These are phyloP conservation scores for Gnetum montanum DNA, from an alignment of 75 land plant genomes.

Conservation along the genomic window DNA sequence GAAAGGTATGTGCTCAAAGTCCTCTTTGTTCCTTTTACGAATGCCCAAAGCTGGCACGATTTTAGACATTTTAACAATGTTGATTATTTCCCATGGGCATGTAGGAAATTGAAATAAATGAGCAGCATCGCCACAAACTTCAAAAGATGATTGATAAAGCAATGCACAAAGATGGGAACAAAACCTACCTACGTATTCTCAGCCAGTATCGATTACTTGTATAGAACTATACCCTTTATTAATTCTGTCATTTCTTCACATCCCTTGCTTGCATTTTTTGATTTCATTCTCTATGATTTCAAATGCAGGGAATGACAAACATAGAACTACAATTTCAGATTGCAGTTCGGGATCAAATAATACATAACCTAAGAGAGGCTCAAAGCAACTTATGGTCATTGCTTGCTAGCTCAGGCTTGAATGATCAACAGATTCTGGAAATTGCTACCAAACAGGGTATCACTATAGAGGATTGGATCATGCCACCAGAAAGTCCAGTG, in stretches of 20 bases:
- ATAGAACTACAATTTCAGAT: conserved; percentile 92
- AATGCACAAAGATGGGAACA: conserved; percentile 70
- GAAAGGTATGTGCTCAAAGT: conserved; percentile 35
- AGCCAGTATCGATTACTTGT: conserved; percentile 88
- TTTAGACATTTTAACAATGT: neutral
- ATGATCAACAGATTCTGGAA: conserved; percentile 67
- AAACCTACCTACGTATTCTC: conserved; percentile 79
- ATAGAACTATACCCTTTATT: conserved; percentile 12
- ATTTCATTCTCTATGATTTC: neutral
- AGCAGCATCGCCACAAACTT: conserved; percentile 67
- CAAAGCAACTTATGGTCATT: conserved; percentile 73
- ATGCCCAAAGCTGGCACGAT: neutral
- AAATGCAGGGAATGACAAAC: conserved; percentile 77
- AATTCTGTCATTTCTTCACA: neutral
- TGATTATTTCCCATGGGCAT: neutral
- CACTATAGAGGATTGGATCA: conserved; percentile 65
- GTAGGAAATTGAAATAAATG: conserved; percentile 86
- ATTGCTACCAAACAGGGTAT: conserved; percentile 81
- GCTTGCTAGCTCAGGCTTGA: conserved; percentile 66
- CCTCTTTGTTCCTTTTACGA: neutral
- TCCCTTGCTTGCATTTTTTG: neutral
- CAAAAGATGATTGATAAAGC: conserved; percentile 84
- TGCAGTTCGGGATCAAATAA: conserved; percentile 88
- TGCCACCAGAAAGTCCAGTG: conserved; percentile 8
- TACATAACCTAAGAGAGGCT: conserved; percentile 76